Base-by-base conservation (phyloP, 2,329 filamentous ascomycete species). In the Stagonosporopsis chrysanthemi region DNA sequence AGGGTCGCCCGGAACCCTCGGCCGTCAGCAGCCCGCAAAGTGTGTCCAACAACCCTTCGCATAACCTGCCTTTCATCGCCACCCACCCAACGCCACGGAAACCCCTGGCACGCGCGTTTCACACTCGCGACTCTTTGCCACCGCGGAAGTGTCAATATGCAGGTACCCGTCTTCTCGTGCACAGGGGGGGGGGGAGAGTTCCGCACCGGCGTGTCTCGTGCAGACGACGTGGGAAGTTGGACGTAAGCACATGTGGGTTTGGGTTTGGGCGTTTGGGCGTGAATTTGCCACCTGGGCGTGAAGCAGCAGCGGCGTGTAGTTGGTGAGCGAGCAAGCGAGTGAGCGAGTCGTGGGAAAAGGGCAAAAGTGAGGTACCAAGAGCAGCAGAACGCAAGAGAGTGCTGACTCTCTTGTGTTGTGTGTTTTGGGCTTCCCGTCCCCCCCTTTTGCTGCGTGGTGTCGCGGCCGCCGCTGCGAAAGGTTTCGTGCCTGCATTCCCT, bases 71-170 rank as follows among this genome's bases (percentile, higher is more conserved):
- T 41, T 47, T 47, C 43, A 42, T 47, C 51, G 51, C 51, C 51
- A 47, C 51, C 51, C 17, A 26, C 24, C 24, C 42, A 40, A 52
- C 24, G 23, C 36, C 38, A 41, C 38, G 43, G 35, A 36, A 5
- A 54, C 43, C 43, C 43, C 43, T 47, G 40, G 36, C 8, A 24
- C 11, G 40, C 31, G 14, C 28, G 51, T 47, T 54, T 54, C 43
- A 42, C 4, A 29, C 23, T 36, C 36, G 24, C 46, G n/a, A 26
- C 31, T 42, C 15, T 41, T 48, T 48, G 51, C 51, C 51, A 54
- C 51, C n/a, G 43, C 51, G 43, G 38, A 31, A 55, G 23, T 49
- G 39, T 55, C 45, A 33, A 47, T 49, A 55, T 55, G 52, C 52
- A 56, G 52, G 52, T 56, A 56, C 45, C 52, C 52, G 52, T 46